phyloP scores from a whole-genome alignment of 257 asterid genomes.

The Gentiana dahurica region DNA sequence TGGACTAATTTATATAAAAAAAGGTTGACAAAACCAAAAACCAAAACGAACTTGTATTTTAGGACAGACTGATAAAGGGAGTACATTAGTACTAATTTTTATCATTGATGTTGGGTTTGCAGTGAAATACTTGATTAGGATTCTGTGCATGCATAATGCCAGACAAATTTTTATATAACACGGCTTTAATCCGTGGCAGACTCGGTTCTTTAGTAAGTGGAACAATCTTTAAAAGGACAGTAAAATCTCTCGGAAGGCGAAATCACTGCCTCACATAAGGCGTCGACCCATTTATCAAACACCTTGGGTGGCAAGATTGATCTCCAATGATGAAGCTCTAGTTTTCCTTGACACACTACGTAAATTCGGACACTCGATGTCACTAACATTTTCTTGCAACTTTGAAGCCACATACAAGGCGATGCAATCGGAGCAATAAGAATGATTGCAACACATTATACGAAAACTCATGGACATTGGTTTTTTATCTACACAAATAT shows the following conservation, averaged over 20 bases:
- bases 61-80: too few relatives aligned
- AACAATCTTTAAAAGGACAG: constrained; percentile 65
- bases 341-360: constrained; percentile 30
- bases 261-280: constrained; percentile 46
- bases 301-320: constrained; percentile 48
- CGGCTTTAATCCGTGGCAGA: too few relatives aligned
- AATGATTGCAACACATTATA: constrained; percentile 18
- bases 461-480: background rate
- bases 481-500: constrained; percentile 13
- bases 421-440: constrained; percentile 41
- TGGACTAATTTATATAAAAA: too few relatives aligned
- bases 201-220: constrained; percentile 3
- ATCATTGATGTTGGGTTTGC: too few relatives aligned
- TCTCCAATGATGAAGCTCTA: constrained; percentile 49
- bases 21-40: too few relatives aligned
- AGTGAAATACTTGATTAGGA: too few relatives aligned
- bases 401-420: constrained; percentile 35
- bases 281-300: constrained; percentile 69
- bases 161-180: too few relatives aligned
- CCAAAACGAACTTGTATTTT: too few relatives aligned
- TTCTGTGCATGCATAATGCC: too few relatives aligned
- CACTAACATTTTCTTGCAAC: constrained; percentile 29
- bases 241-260: constrained; percentile 40
- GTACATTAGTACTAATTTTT: too few relatives aligned
- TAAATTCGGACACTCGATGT: constrained; percentile 36